Evolutionary conservation across 2,329 filamentous ascomycete species (phyloP).

Genomic region (Penicillium sp.): DNA sequence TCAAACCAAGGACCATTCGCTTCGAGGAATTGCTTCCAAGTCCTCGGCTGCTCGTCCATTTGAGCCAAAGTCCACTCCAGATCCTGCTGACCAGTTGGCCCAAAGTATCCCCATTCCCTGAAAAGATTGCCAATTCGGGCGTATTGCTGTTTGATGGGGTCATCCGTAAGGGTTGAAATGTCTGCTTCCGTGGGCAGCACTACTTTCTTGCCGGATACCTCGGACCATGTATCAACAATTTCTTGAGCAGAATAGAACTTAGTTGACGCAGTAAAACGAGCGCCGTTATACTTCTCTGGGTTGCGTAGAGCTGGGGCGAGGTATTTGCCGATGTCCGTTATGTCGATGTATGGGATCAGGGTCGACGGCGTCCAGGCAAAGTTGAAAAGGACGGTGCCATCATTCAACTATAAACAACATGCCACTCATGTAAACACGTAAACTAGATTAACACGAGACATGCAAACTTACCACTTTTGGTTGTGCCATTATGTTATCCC

Average conservation of each 20-base stretch:
- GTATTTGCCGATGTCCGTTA: constrained; percentile 33
- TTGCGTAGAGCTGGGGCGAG: constrained; percentile 19
- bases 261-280: neutral
- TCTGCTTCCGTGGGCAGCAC: neutral
- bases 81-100: neutral
- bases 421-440: too few species aligned
- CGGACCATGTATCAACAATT: neutral
- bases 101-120: neutral
- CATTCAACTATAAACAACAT: constrained; percentile 9
- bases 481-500: constrained; percentile 19
- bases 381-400: constrained; percentile 13
- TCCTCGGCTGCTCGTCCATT: neutral
- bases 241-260: neutral
- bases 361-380: constrained; percentile 17
- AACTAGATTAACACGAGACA: too few species aligned
- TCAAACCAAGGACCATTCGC: neutral
- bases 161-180: neutral
- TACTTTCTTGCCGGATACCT: neutral
- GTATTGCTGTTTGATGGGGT: neutral
- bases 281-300: neutral
- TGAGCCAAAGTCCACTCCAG: neutral
- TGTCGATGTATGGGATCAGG: constrained; percentile 31
- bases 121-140: neutral
- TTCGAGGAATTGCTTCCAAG: neutral
- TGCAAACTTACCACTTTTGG: constrained; percentile 24